These are phyloP conservation scores for Oryza meyeriana DNA, from an alignment of 176 grass and related monocot species.

Conservation along the genomic window DNA sequence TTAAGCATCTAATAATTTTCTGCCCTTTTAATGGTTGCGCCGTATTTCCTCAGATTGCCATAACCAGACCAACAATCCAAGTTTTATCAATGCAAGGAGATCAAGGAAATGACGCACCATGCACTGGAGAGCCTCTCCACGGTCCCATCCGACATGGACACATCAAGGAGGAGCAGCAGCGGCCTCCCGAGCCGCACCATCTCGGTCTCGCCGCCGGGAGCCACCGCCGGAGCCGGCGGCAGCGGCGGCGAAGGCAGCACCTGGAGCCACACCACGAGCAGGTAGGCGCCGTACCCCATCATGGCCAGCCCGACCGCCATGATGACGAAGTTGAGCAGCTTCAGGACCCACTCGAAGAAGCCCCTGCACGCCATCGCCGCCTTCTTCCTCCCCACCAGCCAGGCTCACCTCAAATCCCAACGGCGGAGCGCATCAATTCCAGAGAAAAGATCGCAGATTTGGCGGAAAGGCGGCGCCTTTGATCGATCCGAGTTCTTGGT, in stretches of 20 bases:
- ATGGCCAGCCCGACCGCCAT: slow-evolving; percentile 65
- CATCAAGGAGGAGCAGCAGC: slow-evolving; percentile 38
- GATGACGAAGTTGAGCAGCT: slow-evolving; percentile 72
- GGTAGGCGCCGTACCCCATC: slow-evolving; percentile 69
- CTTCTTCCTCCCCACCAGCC: neutral
- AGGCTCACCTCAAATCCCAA: slow-evolving; percentile 28
- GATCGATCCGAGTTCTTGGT: neutral
- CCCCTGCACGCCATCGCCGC: slow-evolving; percentile 63
- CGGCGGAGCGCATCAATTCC: neutral
- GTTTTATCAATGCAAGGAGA: neutral
- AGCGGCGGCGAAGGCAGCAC: slow-evolving; percentile 27
- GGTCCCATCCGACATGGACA: slow-evolving; percentile 35
- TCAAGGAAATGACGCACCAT: slow-evolving; percentile 54
- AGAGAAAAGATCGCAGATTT: neutral
- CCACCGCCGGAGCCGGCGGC: neutral
- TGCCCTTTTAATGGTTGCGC: neutral
- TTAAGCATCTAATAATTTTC: neutral
- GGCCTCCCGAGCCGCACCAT: slow-evolving; percentile 47
- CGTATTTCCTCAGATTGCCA: neutral
- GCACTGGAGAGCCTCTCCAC: slow-evolving; percentile 55
- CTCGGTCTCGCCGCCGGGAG: neutral
- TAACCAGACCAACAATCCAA: slow-evolving; percentile 16
- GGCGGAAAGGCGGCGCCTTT: slow-evolving; percentile 13
- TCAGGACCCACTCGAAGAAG: slow-evolving; percentile 70
- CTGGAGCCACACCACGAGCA: slow-evolving; percentile 69